Evolutionary conservation across 176 grass and related monocot genomes (phyloP), one percentile per base, ranked within the genome.

Genomic region (Melocanna baccifera): DNA sequence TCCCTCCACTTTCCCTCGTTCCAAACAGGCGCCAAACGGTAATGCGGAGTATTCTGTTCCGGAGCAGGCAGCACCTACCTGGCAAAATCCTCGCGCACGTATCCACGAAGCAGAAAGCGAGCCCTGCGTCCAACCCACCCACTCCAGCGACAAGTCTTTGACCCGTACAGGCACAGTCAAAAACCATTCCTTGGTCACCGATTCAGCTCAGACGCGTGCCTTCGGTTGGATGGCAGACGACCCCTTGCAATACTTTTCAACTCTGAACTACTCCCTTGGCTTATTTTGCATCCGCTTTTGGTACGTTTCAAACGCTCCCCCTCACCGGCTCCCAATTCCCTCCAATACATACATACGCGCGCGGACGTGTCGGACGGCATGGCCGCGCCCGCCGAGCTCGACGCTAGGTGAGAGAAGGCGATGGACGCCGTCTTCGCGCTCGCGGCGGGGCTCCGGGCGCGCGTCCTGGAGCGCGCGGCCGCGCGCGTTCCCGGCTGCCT

Each of bases 401-500:
- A 19, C 47, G 28, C 76, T 3, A 18, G 52, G 61, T 85, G 69
- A 81, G 29, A 34, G 48, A 7, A 2, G 9, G 48, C 12, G 53
- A 90, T 90, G 89, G 75, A 90, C 18, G 41, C 74, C 48, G 39
- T 90, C 51, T 87, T 90, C 80, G 29, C 67, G 39, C 89, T 90
- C 50, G 47, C 67, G 47, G 67, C 79, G 59, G 84, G 0, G 15
- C 48, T 61, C 30, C 79, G 89, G 40, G 67, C 59, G 8, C 50
- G 68, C 10, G 84, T 83, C 67, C 80, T 90, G 79, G 84, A 73
- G 80, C 89, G 84, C 67, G 84, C 80, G 2, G 89, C 89, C 13
- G 73, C 89, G 6, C 84, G 80, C 84, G 70, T 90, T 61, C 80
- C 84, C 41, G 84, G 89, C 41, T 87, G 84, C 84, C 47, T 87